Conservation (phyloP, 352 stramenopile genomes). For the Pythium plurisporium region DNA sequence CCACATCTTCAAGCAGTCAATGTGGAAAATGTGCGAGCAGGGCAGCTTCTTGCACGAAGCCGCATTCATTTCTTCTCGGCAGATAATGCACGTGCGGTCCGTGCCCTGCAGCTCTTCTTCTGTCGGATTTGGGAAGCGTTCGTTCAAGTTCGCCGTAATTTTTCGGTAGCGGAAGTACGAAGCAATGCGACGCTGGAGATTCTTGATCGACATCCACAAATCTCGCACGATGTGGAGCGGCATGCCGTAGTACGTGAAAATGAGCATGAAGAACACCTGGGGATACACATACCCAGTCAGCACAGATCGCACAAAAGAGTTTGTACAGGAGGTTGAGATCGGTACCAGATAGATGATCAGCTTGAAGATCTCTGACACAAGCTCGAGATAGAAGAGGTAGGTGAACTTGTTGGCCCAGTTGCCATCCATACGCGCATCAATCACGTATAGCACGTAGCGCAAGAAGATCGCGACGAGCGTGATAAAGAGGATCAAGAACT, state of each 20-base stretch:
- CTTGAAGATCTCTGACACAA: constrained; percentile 93
- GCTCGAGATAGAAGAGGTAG: constrained; percentile 94
- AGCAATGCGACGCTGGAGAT: constrained; percentile 72
- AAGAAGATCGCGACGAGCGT: constrained; percentile 88
- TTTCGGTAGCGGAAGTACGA: constrained; percentile 92
- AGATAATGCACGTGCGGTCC: constrained; percentile 95
- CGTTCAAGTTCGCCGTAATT: constrained; percentile 95
- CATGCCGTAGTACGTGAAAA: constrained; percentile 97
- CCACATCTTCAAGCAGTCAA: constrained; percentile 98
- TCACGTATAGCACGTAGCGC: constrained; percentile 90
- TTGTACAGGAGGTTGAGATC: no score
- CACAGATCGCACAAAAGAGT: neutral
- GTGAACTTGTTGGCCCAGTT: constrained; percentile 89
- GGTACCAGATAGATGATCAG: constrained; percentile 95
- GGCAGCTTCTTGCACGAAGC: constrained; percentile 92
- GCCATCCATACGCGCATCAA: constrained; percentile 89
- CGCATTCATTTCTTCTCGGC: constrained; percentile 91
- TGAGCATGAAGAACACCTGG: constrained; percentile 95
- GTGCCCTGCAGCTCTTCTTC: constrained; percentile 93
- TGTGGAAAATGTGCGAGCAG: constrained; percentile 97
- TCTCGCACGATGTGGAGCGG: constrained; percentile 97
- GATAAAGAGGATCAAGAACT: constrained; percentile 94
- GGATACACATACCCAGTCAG: neutral
- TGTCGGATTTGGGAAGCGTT: constrained; percentile 93
- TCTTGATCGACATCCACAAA: constrained; percentile 92